Conservation (phyloP, 352 stramenopile genomes). For the Detonula confervacea region DNA sequence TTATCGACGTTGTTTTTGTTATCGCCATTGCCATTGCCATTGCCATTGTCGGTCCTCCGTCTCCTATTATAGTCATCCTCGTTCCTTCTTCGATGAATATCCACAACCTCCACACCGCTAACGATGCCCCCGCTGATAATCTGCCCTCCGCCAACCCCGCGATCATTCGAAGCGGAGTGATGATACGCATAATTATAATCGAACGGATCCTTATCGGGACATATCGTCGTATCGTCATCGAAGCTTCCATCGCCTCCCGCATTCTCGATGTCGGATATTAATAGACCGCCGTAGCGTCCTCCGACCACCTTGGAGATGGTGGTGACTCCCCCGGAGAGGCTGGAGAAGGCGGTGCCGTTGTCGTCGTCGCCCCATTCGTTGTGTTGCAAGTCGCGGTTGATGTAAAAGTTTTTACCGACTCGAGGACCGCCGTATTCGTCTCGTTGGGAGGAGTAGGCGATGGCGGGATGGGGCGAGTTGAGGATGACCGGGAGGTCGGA, state of each 20-base stretch:
- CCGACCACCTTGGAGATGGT: slow-evolving; percentile 14
- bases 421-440: neutral
- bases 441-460: neutral
- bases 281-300: slow-evolving; percentile 1
- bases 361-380: neutral
- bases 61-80: too few relatives aligned
- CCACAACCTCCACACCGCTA: neutral
- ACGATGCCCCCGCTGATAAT: neutral
- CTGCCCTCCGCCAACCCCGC: neutral
- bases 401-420: slow-evolving; percentile 9
- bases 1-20: neutral
- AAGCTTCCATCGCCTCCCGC: neutral
- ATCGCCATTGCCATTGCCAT: too few relatives aligned
- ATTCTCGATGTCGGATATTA: slow-evolving; percentile 7
- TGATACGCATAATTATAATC: slow-evolving; percentile 5
- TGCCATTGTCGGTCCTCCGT: too few relatives aligned
- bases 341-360: neutral
- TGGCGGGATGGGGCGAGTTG: too few relatives aligned
- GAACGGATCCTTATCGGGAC: slow-evolving; percentile 15
- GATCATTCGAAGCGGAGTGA: neutral
- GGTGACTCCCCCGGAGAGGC: slow-evolving; percentile 5
- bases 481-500: too few relatives aligned
- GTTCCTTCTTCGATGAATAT: neutral
- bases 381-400: neutral
- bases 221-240: slow-evolving; percentile 16